A percentile compares a stretch with the other conserved stretches of the same genome.
Evolutionary conservation across 2,329 filamentous ascomycete genomes (phyloP).

Genomic region (Epichloe coenophiala): DNA sequence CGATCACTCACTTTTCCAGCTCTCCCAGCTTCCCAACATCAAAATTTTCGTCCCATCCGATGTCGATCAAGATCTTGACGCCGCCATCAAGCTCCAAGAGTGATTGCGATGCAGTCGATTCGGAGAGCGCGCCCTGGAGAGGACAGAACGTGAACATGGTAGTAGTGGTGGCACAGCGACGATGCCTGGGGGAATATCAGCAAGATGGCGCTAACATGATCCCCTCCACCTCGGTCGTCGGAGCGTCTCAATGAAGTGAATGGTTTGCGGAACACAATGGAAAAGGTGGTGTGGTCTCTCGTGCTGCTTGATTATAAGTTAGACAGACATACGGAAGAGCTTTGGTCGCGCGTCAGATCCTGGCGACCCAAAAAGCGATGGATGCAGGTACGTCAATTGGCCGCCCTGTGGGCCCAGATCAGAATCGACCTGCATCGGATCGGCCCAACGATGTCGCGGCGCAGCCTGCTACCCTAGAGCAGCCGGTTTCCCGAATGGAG

Average conservation of each 20-base stretch:
- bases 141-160: constrained; percentile 94
- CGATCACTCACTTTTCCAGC: constrained; percentile 64
- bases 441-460: constrained; percentile 6
- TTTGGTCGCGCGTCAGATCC: not conserved
- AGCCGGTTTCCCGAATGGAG: not conserved
- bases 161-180: constrained; percentile 12
- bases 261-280: not conserved
- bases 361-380: not conserved
- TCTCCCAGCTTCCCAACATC: constrained; percentile 69
- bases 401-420: not conserved
- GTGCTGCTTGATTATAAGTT: not conserved
- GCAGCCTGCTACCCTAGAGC: not conserved
- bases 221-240: not conserved
- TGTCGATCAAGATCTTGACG: constrained; percentile 86
- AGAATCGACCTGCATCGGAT: not conserved
- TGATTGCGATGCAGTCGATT: constrained; percentile 82
- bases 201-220: constrained; percentile 1
- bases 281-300: not conserved
- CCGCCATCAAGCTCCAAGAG: constrained; percentile 92
- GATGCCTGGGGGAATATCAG: not conserved
- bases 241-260: not conserved
- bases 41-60: constrained; percentile 92
- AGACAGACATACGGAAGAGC: not conserved
- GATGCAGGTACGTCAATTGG: not conserved
- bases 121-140: constrained; percentile 78